Conservation (phyloP, 1,284 basidiomycete species). For the Singerocomus inundabilis region DNA sequence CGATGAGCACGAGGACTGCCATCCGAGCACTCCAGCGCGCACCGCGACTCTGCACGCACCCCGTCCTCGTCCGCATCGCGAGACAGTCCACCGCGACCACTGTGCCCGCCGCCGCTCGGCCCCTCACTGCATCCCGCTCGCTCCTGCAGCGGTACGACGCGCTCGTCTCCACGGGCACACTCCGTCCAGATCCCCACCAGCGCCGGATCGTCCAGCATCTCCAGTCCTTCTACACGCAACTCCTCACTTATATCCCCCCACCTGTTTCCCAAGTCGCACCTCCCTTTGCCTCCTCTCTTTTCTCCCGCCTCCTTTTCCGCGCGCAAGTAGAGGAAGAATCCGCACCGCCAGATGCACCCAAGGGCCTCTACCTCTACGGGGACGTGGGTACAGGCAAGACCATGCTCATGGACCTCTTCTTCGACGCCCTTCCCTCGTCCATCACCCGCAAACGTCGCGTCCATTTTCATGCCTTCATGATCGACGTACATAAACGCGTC, state of each 20-base stretch:
- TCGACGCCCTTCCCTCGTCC: slow-evolving; percentile 80
- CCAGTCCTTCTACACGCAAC: slow-evolving; percentile 75
- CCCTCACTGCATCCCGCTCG: slow-evolving; percentile 18
- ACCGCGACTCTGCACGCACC: slow-evolving; percentile 1
- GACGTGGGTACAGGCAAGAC: slow-evolving; percentile 97
- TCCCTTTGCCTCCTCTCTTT: slow-evolving; percentile 14
- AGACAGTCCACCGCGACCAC: slow-evolving; percentile 16
- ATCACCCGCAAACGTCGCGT: slow-evolving; percentile 81
- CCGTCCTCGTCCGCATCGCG: slow-evolving; percentile 1
- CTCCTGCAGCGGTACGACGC: slow-evolving; percentile 74
- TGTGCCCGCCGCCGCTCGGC: not conserved
- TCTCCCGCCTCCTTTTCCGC: slow-evolving; percentile 64
- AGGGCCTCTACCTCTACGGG: slow-evolving; percentile 95
- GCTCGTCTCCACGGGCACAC: slow-evolving; percentile 67
- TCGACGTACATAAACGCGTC: slow-evolving; percentile 93
- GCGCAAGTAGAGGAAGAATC: slow-evolving; percentile 40
- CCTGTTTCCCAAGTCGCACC: slow-evolving; percentile 37
- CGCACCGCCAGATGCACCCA: slow-evolving; percentile 61
- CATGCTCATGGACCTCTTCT: slow-evolving; percentile 99
- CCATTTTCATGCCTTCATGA: slow-evolving; percentile 99
- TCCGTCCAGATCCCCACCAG: slow-evolving; percentile 84
- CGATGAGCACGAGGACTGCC: not conserved
- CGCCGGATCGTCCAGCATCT: slow-evolving; percentile 80
- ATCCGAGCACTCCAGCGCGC: not conserved
- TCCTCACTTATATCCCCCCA: slow-evolving; percentile 73